phyloP scores from a whole-genome alignment of 176 grass and related monocot genomes.

The Oryza officinalis region DNA sequence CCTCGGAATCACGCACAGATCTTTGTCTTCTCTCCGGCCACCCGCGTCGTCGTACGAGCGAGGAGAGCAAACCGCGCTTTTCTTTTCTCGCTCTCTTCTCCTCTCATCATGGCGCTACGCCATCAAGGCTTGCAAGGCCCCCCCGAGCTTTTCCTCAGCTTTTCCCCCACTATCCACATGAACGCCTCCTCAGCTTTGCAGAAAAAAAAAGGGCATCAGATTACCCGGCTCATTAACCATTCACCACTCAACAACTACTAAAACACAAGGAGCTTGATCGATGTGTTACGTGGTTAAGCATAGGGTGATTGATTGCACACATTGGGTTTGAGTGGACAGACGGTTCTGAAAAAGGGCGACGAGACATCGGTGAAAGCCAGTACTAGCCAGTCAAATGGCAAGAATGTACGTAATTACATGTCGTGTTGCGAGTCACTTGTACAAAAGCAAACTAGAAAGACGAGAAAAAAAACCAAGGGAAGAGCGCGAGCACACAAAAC shows the following conservation, averaged over 20 bases:
- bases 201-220: not conserved
- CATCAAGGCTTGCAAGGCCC: conserved; percentile 25
- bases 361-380: not conserved
- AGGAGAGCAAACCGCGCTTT: not conserved
- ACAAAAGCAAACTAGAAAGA: conserved; percentile 10
- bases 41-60: conserved; percentile 20
- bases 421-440: conserved; percentile 24
- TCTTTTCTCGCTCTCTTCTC: not conserved
- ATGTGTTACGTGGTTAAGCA: not conserved
- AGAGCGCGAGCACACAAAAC: conserved; percentile 21
- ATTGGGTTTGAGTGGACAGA: not conserved
- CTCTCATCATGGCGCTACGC: conserved; percentile 46
- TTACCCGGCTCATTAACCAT: not conserved
- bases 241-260: not conserved
- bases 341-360: not conserved
- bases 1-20: conserved; percentile 60
- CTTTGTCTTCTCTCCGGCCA: conserved; percentile 52
- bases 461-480: not conserved
- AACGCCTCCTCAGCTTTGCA: conserved; percentile 11
- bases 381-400: conserved; percentile 12
- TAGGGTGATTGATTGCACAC: not conserved
- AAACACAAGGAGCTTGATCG: not conserved
- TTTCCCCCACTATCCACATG: conserved; percentile 19
- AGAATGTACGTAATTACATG: conserved; percentile 36
- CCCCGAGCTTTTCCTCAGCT: conserved; percentile 42